Percentiles rank a stretch among this genome's conserved stretches.
Conservation (phyloP, 1,284 basidiomycete genomes). For the Cerioporus squamosus region DNA sequence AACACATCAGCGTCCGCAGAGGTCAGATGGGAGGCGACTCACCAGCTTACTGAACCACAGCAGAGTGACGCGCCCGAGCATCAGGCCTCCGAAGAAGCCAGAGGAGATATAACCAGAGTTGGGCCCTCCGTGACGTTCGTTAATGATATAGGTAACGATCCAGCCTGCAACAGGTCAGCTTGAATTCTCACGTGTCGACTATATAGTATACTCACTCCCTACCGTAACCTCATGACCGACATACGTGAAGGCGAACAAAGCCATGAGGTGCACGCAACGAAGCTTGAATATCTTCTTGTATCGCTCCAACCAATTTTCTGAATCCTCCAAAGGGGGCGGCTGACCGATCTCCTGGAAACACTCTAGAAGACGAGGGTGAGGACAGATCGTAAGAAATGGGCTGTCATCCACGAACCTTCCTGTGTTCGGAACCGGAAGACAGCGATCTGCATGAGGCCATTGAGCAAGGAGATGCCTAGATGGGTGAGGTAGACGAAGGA, state of each 20-base stretch:
- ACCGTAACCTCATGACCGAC: constrained; percentile 51
- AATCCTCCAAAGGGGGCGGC: constrained; percentile 20
- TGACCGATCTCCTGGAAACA: constrained; percentile 38
- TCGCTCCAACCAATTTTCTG: constrained; percentile 29
- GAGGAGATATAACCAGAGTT: constrained; percentile 53
- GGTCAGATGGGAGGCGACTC: background rate
- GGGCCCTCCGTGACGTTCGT: constrained; percentile 46
- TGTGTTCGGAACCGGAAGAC: constrained; percentile 59
- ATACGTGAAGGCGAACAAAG: constrained; percentile 47
- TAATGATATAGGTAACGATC: constrained; percentile 54
- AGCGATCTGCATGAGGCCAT: constrained; percentile 43
- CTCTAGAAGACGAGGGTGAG: constrained; percentile 18
- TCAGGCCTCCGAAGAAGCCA: constrained; percentile 53
- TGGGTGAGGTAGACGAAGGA: constrained; percentile 69
- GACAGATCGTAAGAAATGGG: background rate
- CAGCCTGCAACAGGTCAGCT: constrained; percentile 38
- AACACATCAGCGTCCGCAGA: background rate
- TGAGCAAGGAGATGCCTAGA: constrained; percentile 54
- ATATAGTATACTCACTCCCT: constrained; percentile 37
- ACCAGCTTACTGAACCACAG: constrained; percentile 54
- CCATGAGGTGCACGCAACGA: constrained; percentile 44
- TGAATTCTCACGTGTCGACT: background rate
- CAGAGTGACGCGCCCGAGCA: constrained; percentile 46
- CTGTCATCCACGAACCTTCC: constrained; percentile 46
- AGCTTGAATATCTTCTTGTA: constrained; percentile 42